phyloP scores from a whole-genome alignment of 352 stramenopile species.

The Peronosclerospora sorghi region DNA sequence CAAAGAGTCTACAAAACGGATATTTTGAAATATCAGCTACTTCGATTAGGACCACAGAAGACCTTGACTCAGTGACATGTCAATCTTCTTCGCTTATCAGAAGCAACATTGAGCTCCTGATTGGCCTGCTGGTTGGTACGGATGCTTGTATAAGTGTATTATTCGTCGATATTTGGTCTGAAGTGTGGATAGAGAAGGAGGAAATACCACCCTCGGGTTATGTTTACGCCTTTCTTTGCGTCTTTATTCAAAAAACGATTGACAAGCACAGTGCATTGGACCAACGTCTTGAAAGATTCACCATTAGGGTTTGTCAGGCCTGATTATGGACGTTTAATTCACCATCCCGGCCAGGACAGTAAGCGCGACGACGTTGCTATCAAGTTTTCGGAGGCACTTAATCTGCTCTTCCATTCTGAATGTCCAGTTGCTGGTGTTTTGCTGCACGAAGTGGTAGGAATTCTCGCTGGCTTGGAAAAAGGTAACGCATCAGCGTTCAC shows the following conservation, averaged over 20 bases:
- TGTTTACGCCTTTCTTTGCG: conserved; percentile 24
- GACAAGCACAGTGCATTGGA: conserved; percentile 10
- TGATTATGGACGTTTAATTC: conserved; percentile 16
- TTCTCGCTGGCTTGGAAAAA: conserved; percentile 10
- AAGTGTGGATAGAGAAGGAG: conserved; percentile 25
- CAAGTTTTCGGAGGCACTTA: conserved; percentile 22
- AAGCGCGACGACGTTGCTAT: conserved; percentile 4
- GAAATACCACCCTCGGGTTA: conserved; percentile 32
- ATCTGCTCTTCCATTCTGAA: conserved; percentile 16
- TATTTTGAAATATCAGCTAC: conserved; percentile 2
- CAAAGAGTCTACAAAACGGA: conserved; percentile 14
- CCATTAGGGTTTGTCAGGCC: conserved; percentile 9
- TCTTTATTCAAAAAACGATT: conserved; percentile 9
- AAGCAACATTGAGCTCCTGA: conserved; percentile 17
- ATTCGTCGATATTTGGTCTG: conserved; percentile 40
- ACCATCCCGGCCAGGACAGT: conserved; percentile 5
- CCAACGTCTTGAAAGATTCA: conserved; percentile 16
- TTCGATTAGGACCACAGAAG: conserved; percentile 1
- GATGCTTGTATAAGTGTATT: conserved; percentile 12
- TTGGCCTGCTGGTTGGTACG: conserved; percentile 11
- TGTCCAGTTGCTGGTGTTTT: conserved; percentile 5
- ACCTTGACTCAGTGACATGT: conserved; percentile 14
- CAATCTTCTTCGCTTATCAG: conserved; percentile 8
- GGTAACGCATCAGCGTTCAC: conserved; percentile 2
- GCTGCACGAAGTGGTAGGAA: conserved; percentile 16